Conservation (phyloP, 768 basidiomycete genomes). For the Chlorophyllum brunneum region DNA sequence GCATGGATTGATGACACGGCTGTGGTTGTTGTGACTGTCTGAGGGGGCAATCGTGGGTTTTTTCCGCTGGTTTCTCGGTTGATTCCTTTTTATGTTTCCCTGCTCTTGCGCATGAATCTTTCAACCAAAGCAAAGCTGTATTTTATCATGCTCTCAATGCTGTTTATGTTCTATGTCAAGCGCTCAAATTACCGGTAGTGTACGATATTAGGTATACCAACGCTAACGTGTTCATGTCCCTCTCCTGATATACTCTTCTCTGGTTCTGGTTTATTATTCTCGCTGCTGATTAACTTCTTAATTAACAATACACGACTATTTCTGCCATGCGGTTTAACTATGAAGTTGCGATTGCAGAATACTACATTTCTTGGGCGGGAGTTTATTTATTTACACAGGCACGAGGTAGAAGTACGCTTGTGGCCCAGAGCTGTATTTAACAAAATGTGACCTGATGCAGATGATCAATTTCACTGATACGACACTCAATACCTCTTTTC, state of each 20-base stretch:
- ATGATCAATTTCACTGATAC: too few species aligned
- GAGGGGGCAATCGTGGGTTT: background rate
- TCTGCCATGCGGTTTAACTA: too few species aligned
- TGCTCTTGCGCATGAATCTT: background rate
- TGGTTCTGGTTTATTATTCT: background rate
- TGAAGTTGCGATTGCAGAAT: too few species aligned
- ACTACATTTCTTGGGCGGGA: too few species aligned
- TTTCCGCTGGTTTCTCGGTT: background rate
- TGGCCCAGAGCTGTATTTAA: too few species aligned
- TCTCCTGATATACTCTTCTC: background rate
- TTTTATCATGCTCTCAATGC: background rate
- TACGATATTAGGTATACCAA: background rate
- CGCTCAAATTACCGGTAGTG: background rate
- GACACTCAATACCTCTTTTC: too few species aligned
- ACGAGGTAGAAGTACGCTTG: too few species aligned
- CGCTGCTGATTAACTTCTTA: too few species aligned
- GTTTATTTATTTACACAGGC: too few species aligned
- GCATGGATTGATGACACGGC: slow-evolving; percentile 70
- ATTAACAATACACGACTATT: too few species aligned
- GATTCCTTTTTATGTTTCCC: background rate
- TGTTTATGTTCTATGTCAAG: background rate
- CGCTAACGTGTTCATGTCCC: background rate
- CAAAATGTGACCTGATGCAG: too few species aligned
- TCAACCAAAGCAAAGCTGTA: background rate
- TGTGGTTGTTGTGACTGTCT: slow-evolving; percentile 42